phyloP scores from a whole-genome alignment of 495 filamentous ascomycete species.

The Cercophora samala region DNA sequence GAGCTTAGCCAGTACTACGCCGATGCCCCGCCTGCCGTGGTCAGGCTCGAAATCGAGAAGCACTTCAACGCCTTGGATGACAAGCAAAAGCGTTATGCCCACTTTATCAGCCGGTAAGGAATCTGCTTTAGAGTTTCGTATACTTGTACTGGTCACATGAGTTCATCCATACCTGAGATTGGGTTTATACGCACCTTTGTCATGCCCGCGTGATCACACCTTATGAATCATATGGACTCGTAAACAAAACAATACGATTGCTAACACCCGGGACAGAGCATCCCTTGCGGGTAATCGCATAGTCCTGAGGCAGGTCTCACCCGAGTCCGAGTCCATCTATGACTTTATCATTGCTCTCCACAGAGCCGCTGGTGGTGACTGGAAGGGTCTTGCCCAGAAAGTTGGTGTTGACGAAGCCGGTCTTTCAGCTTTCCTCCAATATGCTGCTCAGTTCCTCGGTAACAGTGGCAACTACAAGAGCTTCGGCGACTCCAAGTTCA shows the following conservation, averaged over 20 bases:
- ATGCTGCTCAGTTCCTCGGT: conserved; percentile 83
- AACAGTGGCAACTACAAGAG: conserved; percentile 95
- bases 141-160: not conserved
- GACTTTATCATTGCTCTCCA: conserved; percentile 85
- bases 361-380: conserved; percentile 70
- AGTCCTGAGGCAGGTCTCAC: conserved; percentile 81
- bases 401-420: conserved; percentile 68
- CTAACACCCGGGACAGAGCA: conserved; percentile 51
- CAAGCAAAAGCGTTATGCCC: conserved; percentile 82
- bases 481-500: conserved; percentile 92
- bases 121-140: not conserved
- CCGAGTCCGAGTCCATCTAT: conserved; percentile 86
- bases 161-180: not conserved
- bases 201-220: not conserved
- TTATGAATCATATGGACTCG: not conserved
- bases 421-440: conserved; percentile 75
- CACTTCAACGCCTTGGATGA: conserved; percentile 83
- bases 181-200: not conserved
- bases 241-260: not conserved
- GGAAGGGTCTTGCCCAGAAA: conserved; percentile 64
- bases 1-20: conserved; percentile 73
- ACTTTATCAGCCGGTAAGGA: conserved; percentile 78
- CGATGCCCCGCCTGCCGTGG: conserved; percentile 83
- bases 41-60: conserved; percentile 78
- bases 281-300: conserved; percentile 81